Conservation (phyloP, 495 filamentous ascomycete genomes). For the Xylaria cubensis region DNA sequence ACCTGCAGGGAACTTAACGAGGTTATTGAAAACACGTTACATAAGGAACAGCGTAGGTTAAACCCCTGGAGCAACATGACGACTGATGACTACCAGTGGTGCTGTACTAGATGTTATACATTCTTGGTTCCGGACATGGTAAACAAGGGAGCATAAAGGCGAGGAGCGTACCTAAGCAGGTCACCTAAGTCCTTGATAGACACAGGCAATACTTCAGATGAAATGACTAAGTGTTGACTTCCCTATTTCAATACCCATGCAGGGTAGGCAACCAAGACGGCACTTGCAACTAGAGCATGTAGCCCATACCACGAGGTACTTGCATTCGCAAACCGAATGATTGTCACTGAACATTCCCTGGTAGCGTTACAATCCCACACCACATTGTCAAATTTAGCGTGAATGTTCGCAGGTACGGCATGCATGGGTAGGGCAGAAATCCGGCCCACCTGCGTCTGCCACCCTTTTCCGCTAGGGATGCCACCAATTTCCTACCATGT, state of each 20-base stretch:
- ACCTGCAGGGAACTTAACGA: background rate
- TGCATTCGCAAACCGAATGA: background rate
- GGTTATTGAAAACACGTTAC: background rate
- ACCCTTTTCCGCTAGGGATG: no score
- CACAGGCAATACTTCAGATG: background rate
- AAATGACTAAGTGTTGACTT: background rate
- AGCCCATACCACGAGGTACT: background rate
- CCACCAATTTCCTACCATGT: no score
- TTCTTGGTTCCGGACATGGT: background rate
- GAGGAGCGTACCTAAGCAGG: background rate
- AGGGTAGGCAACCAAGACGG: background rate
- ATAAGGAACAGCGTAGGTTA: background rate
- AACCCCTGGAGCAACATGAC: background rate
- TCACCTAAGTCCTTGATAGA: background rate
- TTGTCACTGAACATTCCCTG: background rate
- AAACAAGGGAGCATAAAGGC: background rate
- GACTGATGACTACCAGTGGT: background rate
- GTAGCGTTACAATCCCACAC: slow-evolving; percentile 9
- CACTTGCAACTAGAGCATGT: background rate
- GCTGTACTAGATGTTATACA: background rate
- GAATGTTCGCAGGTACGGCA: background rate
- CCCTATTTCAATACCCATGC: background rate
- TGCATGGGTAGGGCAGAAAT: background rate
- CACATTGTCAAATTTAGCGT: background rate
- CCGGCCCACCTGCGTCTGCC: no score